Base-by-base conservation (phyloP, 305 asterid species). In the Fraxinus sp. region DNA sequence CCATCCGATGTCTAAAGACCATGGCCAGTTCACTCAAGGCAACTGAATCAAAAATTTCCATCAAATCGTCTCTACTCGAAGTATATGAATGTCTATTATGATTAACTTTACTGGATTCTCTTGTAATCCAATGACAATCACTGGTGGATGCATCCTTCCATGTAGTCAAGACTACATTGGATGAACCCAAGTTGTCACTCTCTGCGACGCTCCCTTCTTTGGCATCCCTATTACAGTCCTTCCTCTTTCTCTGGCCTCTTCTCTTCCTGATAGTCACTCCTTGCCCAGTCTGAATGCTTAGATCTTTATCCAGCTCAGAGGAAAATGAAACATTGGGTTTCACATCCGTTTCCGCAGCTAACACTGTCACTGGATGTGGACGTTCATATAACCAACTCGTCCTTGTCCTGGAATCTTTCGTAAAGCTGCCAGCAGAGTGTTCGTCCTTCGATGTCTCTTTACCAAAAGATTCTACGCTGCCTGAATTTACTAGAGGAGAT, bases 1-100 rank as follows among this genome's bases (percentile, higher is more conserved):
- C 99, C 91, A 94, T 93, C 52, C 96, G 93, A 88, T 94, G 97
- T 86, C 90, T 88, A 80, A 94, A 94, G 82, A 92, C 95, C 7
- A 87, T 75, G 3, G 95, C 97, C 5, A 91, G 89, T 59, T 89
- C 94, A 8, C 92, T 88, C 86, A 78, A 86, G 1, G 93, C 91
- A 76, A 94, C 83, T 8, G 91, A 87, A 76, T 86, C 57, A 82
- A 90, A 94, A 79, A 94, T 88, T 35, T 83, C 89, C 74, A 90
- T 87, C 90, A 95, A 84, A 78, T 80, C 85, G 41, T 82, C 89
- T 66, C 81, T 85, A 52, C 83, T 82, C 22, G 14, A 76, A 73
- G 85, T 5, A n/a, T 70, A 78, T 11, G 88, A 35, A 80, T 76
- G 86, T 80, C 80, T 86, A 75, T 44, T 83, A 30, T 62, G 88